Evolutionary conservation across 2,329 filamentous ascomycete genomes (phyloP).

Genomic region (Aschersonia sp.): DNA sequence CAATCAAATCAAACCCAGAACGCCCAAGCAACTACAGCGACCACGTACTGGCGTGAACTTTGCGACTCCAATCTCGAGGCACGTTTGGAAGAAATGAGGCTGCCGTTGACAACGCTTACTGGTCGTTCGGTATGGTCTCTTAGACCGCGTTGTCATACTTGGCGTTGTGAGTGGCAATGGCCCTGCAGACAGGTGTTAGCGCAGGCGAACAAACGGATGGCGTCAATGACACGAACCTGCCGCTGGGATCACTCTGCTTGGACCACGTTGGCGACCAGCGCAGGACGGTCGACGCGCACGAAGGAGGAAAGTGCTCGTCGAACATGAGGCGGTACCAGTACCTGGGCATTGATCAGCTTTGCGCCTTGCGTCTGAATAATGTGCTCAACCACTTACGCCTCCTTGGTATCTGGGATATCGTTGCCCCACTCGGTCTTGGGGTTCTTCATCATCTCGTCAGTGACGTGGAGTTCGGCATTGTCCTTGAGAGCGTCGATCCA

Average conservation of each 20-base stretch:
- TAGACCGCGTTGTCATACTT: slow-evolving; percentile 48
- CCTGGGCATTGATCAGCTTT: slow-evolving; percentile 20
- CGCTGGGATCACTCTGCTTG: slow-evolving; percentile 88
- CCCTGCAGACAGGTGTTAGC: slow-evolving; percentile 31
- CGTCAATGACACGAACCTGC: slow-evolving; percentile 42
- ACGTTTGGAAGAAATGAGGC: no score
- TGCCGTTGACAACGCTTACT: no score
- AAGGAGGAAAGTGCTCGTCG: slow-evolving; percentile 91
- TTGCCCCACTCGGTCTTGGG: slow-evolving; percentile 90
- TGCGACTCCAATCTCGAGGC: no score
- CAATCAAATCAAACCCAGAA: no score
- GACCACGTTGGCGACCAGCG: slow-evolving; percentile 97
- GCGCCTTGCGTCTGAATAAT: not conserved
- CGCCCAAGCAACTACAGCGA: no score
- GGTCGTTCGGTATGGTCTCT: slow-evolving; percentile 1
- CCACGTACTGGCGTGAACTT: no score
- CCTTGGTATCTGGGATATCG: slow-evolving; percentile 91
- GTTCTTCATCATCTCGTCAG: slow-evolving; percentile 97
- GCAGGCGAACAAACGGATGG: no score
- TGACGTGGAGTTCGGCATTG: slow-evolving; percentile 75
- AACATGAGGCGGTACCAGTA: slow-evolving; percentile 99
- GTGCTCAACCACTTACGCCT: slow-evolving; percentile 49
- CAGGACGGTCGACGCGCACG: slow-evolving; percentile 85
- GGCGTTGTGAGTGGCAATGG: slow-evolving; percentile 59
- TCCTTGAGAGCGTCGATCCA: slow-evolving; percentile 99